Base-by-base conservation (phyloP, 495 filamentous ascomycete species). In the Aspergillus sclerotiicarbonarius region DNA sequence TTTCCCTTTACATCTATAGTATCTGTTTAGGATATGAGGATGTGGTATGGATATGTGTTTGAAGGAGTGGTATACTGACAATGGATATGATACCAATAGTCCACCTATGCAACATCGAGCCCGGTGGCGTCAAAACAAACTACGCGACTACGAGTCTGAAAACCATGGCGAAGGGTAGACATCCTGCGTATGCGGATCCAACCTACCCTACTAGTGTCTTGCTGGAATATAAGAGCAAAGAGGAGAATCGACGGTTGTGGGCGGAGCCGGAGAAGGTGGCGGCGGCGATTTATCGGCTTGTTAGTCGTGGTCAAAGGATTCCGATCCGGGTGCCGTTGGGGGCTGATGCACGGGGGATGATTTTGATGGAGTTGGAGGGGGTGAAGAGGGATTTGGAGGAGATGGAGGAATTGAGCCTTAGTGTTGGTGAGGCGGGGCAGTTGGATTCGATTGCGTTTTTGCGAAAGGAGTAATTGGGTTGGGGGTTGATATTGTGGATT, bases 71-170 rank as follows among this genome's bases (percentile, higher is more conserved):
- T 30, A 9, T 51, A 37, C 21, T 47, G 8, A 30, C 20, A n/a
- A n/a, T n/a, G n/a, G n/a, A n/a, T n/a, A n/a, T n/a, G n/a, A n/a
- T n/a, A n/a, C n/a, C n/a, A 46, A 46, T 20, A 78, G 73, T 82
- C 35, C 73, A 78, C 56, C 67, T 84, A 46, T 72, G 67, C 56
- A 71, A 71, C 30, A 62, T 82, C 54, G 79, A 83, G 67, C 81
- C 80, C 0, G 76, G 78, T 46, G 81, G 73, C 15, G 74, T 80
- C 29, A 76, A 78, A 53, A 82, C 80, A 9, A 71, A 72, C 18
- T 83, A 69, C 54, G 69, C 33, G 29, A 57, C 54, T n/a, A 33
- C 46, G 43, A 51, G 45, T 20, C 15, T 30, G 32, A 57, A 57
- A 18, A 8, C 4, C 8, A 49, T 50, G 12, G 19, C 6, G 8